Evolutionary conservation across 106 monocot species (phyloP), one percentile per base, ranked within the genome.

Genomic region (Cymbidium sinense): DNA sequence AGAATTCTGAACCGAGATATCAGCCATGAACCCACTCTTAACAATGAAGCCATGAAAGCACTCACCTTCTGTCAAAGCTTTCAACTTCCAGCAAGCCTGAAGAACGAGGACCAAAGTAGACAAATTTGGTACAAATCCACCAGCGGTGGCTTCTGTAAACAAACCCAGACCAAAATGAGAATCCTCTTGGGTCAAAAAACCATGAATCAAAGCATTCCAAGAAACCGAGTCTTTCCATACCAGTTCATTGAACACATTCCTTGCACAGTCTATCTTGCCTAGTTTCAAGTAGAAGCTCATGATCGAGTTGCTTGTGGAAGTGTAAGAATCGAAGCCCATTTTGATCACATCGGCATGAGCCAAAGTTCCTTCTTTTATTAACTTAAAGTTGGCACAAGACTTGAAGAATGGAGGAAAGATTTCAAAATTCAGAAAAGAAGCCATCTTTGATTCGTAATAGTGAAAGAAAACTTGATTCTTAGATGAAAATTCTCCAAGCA

Each of bases 201-300:
- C 87, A 77, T 93, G 83, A 70, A 89, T 80, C 39, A 93, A 33
- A 7, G 78, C 83, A 74, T 96, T 96, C 95, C 93, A 96, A 0
- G 95, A 90, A 31, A 96, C 88, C 0, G 93, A 93, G 65, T 93
- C 89, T 78, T 41, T 88, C 34, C 77, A n/a, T 43, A 3, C 25
- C 81, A 91, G 84, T 72, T 44, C 69, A 23, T 84, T 70, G 70
- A 96, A 93, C 21, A 83, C 34, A 8, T 50, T 44, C 37, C 74
- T 5, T 15, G 93, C 86, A 37, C 88, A 87, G 41, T 20, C 34
- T 74, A 82, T 20, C 88, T 84, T 71, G 82, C 76, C 81, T 41
- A 80, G 79, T 79, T 93, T 95, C 36, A 78, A 35, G 84, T 93
- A 95, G 34, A 95, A 90, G 72, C 84, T 95, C 33, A 86, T 85